Base-by-base conservation (phyloP, 2,329 filamentous ascomycete species). In the Monosporascus sp. region DNA sequence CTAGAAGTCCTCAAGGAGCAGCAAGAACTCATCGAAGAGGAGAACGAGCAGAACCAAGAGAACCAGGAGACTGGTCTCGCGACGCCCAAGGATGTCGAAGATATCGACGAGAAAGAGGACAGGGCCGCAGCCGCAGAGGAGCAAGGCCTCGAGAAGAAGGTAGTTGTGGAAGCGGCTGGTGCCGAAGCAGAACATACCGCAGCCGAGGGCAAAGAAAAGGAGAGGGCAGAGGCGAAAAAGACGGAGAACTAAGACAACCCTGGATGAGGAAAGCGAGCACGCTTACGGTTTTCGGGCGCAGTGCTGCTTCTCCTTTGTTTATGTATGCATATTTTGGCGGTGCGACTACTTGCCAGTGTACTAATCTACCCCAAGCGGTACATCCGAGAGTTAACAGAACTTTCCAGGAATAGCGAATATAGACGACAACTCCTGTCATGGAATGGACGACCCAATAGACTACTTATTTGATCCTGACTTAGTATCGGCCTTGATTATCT, bases 1-100 rank as follows among this genome's bases (percentile, higher is more conserved):
- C 87, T 99, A 43, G 94, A 99, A 77, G 94, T 99, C 17, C 82
- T 99, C 68, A 95, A 91, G 81, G 94, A 99, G 77, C 94, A 99
- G 77, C 89, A 99, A 72, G 94, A 97, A 70, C 84, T 99, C 58
- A 99, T 99, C 54, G 87, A 96, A 59, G 94, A 99, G 69, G 94
- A 99, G 78, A 95, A 93, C 59, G 83, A 94, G 76, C 93, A 99
- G 75, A 89, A 89, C 65, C 82, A 91, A 68, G 83, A 87, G 70
- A 90, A 89, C 72, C 85, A 89, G 70, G 85, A 85, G 65, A 84
- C 83, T 41, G 89, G 89, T 14, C 80, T 88, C 49, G 80, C 86
- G 15, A 87, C 87, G 8, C 89, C 89, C 1, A 89, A 91, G 67
- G 94, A 97, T 64, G 84, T 86, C 31, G 90, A 96, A 57, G 83